Percentiles rank a stretch among this genome's conserved stretches.
phyloP scores from a whole-genome alignment of 306 rosid genomes.

The Morella rubra region DNA sequence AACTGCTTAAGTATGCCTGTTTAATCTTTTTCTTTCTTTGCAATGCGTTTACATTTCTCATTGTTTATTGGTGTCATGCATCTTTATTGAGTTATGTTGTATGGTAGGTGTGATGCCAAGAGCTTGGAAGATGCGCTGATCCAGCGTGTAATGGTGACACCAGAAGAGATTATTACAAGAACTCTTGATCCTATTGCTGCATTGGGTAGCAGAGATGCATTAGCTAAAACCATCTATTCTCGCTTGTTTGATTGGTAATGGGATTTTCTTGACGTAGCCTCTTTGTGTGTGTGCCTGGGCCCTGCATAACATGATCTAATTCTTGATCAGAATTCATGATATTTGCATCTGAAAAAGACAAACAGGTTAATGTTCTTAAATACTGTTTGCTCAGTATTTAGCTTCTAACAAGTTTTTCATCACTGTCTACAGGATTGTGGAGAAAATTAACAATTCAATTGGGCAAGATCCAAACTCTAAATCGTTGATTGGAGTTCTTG shows the following conservation, averaged over 20 bases:
- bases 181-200: slow-evolving; percentile 99
- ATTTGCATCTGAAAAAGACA: neutral
- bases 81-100: slow-evolving; percentile 14
- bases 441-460: slow-evolving; percentile 87
- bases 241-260: slow-evolving; percentile 98
- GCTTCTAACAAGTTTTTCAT: slow-evolving; percentile 29
- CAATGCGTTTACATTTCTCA: slow-evolving; percentile 16
- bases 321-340: neutral
- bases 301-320: neutral
- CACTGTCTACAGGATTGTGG: slow-evolving; percentile 76
- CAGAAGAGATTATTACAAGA: slow-evolving; percentile 97
- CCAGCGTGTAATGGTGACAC: slow-evolving; percentile 98
- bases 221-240: slow-evolving; percentile 91
- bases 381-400: slow-evolving; percentile 30
- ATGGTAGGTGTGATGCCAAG: slow-evolving; percentile 77
- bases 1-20: slow-evolving; percentile 71
- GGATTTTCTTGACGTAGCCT: slow-evolving; percentile 27
- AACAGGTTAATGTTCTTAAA: slow-evolving; percentile 9
- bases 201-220: slow-evolving; percentile 89
- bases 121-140: slow-evolving; percentile 98
- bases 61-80: slow-evolving; percentile 7
- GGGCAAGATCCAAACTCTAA: slow-evolving; percentile 98
- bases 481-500: slow-evolving; percentile 96
- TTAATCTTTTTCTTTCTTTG: slow-evolving; percentile 23
- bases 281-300: neutral